Evolutionary conservation across 139 green algal genomes (phyloP).

Genomic region (Tetraselmis striata): DNA sequence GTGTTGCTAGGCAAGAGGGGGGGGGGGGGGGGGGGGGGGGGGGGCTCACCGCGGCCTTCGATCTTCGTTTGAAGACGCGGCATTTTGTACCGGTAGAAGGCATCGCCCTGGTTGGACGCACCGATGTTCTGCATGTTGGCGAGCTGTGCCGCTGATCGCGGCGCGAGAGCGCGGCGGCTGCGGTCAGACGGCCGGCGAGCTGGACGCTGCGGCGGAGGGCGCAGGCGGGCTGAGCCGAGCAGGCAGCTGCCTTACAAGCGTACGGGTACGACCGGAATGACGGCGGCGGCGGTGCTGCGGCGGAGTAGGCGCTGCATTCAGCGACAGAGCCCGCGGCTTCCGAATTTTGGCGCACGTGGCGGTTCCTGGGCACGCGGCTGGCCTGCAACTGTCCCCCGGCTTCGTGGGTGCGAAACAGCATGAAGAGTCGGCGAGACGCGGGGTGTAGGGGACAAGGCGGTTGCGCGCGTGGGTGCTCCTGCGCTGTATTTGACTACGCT

Average conservation of each 20-base stretch:
- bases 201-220: background rate
- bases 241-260: too few relatives aligned
- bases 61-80: slow-evolving; percentile 91
- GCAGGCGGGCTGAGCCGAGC: too few relatives aligned
- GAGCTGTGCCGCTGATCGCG: background rate
- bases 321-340: background rate
- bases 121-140: slow-evolving; percentile 64
- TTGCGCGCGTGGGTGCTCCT: too few relatives aligned
- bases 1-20: background rate
- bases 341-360: background rate
- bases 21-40: too few relatives aligned
- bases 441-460: too few relatives aligned
- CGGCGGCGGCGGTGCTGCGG: too few relatives aligned
- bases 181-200: background rate
- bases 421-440: too few relatives aligned
- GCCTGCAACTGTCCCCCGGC: background rate
- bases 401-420: background rate
- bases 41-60: slow-evolving; percentile 67
- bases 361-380: background rate
- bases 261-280: too few relatives aligned
- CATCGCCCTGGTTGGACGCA: slow-evolving; percentile 82
- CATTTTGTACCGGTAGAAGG: slow-evolving; percentile 96
- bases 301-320: too few relatives aligned
- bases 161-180: background rate
- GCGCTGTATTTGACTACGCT: too few relatives aligned